Base-by-base conservation (phyloP, 805 yeast species). In the Schizosaccharomyces pombe region DNA sequence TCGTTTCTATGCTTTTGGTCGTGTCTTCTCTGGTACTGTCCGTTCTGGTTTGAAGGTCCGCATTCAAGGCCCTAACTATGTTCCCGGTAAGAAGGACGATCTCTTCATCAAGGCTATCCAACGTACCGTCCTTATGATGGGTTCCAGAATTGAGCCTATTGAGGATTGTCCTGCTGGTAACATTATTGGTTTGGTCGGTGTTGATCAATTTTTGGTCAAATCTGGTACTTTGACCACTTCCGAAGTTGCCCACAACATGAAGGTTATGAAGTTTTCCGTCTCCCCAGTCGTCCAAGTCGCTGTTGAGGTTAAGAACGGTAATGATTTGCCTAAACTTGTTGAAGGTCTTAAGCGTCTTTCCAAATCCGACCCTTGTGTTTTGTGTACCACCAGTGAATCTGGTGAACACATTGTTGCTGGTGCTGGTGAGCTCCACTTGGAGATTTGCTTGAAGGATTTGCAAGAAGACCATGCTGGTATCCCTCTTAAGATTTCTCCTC, bases 351-450 rank as follows among this genome's bases (percentile, higher is more conserved):
- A 89, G 91, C 87, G 98, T 82, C 79, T 89, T 70, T 89, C 97
- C 71, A 89, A 89, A 80, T 91, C 97, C 61, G 98, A 89, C 75
- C 98, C 98, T 70, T 89, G 97, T 80, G 97, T 91, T 65, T 76
- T 85, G 72, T 74, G 83, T 69, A 68, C 69, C 72, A 87, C 89
- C 78, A 71, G 80, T 65, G 89, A 80, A 75, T 79, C 95, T 63
- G 98, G 98, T 85, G 97, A 89, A 79, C 97, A 89, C 77, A 80
- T 91, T 75, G 97, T 89, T 73, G 97, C 97, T 68, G 94, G 94
- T 76, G 85, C 97, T 67, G 98, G 98, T 85, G 98, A 89, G 78
- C 82, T 89, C 74, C 98, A 89, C 74, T 80, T 89, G 78, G 98
- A 89, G 77, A 89, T 89, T 75, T 91, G 97, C 79, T 75, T 89